Conservation (phyloP, 192 early-diverging fungal species). For the Backusella tarrabulga region DNA sequence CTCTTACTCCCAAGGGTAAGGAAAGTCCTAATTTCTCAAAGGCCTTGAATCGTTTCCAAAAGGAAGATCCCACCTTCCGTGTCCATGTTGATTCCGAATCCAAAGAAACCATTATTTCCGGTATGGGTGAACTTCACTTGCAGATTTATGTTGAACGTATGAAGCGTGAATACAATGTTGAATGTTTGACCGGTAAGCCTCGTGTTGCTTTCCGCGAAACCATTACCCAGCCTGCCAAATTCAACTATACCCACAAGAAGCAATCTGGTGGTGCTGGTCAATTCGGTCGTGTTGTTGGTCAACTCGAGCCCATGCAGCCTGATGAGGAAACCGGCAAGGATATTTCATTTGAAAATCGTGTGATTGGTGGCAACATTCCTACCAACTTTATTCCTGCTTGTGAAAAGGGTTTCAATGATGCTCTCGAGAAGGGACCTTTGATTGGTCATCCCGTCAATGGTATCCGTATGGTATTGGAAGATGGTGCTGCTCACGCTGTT, state of each 20-base stretch:
- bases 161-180: conserved; percentile 95
- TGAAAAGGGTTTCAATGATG: conserved; percentile 95
- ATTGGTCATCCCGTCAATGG: conserved; percentile 90
- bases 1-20: conserved; percentile 89
- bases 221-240: conserved; percentile 66
- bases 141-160: conserved; percentile 98
- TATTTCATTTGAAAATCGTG: conserved; percentile 77
- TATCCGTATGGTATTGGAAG: conserved; percentile 85
- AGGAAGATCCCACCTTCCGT: conserved; percentile 85
- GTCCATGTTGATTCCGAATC: conserved; percentile 75
- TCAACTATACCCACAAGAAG: conserved; percentile 99
- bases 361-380: conserved; percentile 94
- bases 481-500: conserved; percentile 89
- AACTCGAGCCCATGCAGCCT: conserved; percentile 81
- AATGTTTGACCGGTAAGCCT: conserved; percentile 95
- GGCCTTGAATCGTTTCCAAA: conserved; percentile 78
- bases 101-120: conserved; percentile 87
- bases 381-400: conserved; percentile 90
- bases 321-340: conserved; percentile 61
- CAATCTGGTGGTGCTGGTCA: conserved; percentile 97
- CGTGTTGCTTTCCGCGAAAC: conserved; percentile 98
- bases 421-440: conserved; percentile 84
- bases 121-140: conserved; percentile 87
- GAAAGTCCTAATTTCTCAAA: conserved; percentile 69
- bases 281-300: conserved; percentile 88